A percentile compares a stretch with the other conserved stretches of the same genome.
phyloP scores from a whole-genome alignment of 164 flowering plant species.

The Taxillus chinensis region DNA sequence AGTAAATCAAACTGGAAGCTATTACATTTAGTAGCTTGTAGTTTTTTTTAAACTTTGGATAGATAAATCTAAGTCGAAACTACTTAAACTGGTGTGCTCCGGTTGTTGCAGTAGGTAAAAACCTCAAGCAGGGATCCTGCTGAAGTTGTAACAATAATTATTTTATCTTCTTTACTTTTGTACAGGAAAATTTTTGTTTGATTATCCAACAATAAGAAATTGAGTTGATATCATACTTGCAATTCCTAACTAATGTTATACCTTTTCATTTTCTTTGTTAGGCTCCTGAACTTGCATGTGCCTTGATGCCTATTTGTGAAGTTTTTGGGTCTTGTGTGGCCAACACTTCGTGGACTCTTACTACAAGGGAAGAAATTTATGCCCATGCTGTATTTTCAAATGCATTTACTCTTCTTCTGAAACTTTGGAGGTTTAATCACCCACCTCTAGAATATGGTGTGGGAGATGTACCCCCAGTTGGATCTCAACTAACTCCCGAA shows the following conservation, averaged over 20 bases:
- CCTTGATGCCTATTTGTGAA: conserved; percentile 91
- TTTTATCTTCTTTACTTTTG: too few relatives aligned
- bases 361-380: conserved; percentile 78
- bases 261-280: conserved; percentile 16
- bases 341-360: conserved; percentile 48
- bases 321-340: conserved; percentile 89
- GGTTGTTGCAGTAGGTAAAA: too few relatives aligned
- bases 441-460: conserved; percentile 85
- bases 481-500: conserved; percentile 90
- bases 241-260: neutral
- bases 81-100: too few relatives aligned
- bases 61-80: too few relatives aligned
- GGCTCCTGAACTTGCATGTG: conserved; percentile 94
- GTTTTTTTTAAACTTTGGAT: too few relatives aligned
- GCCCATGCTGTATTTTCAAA: conserved; percentile 81
- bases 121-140: too few relatives aligned
- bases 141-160: too few relatives aligned
- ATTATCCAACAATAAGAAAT: neutral
- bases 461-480: conserved; percentile 84
- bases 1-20: too few relatives aligned
- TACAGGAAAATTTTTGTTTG: too few relatives aligned
- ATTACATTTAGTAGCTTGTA: too few relatives aligned
- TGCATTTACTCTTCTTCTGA: conserved; percentile 86
- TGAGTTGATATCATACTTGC: too few relatives aligned
- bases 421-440: conserved; percentile 89